Conservation (phyloP, 306 rosid species). For the Quercus ilex region DNA sequence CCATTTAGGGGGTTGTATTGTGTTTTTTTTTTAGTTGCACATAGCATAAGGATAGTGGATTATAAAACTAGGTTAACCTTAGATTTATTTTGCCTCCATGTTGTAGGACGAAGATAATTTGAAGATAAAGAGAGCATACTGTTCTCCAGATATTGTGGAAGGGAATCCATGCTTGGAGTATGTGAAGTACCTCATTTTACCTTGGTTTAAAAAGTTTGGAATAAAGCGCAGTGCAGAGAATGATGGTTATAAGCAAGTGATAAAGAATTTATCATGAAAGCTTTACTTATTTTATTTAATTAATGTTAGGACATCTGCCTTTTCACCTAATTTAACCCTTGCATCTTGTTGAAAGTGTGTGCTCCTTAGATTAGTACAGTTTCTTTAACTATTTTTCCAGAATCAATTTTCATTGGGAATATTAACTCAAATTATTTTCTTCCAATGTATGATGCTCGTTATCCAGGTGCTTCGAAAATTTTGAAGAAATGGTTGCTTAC, state of each 20-base stretch:
- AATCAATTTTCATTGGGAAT: no score
- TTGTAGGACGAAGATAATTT: constrained; percentile 70
- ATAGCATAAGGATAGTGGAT: not conserved
- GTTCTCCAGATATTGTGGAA: constrained; percentile 69
- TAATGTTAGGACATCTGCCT: not conserved
- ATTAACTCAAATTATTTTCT: no score
- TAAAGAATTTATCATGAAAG: constrained; percentile 21
- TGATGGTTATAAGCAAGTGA: constrained; percentile 14
- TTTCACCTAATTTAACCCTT: not conserved
- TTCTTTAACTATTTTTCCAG: no score
- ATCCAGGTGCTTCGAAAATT: no score
- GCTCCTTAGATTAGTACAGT: no score
- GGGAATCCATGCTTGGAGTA: no score
- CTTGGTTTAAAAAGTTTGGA: constrained; percentile 73
- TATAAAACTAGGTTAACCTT: not conserved
- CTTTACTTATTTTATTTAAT: not conserved
- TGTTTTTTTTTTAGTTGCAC: not conserved
- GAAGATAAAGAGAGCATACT: constrained; percentile 79
- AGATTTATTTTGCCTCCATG: constrained; percentile 12
- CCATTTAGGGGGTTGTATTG: not conserved
- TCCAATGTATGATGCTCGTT: no score
- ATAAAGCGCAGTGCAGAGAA: constrained; percentile 65
- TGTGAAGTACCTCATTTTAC: constrained; percentile 55
- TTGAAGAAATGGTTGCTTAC: no score
- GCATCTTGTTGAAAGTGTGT: not conserved